phyloP scores from a whole-genome alignment of 2,329 filamentous ascomycete genomes.

The Talaromyces sp. region DNA sequence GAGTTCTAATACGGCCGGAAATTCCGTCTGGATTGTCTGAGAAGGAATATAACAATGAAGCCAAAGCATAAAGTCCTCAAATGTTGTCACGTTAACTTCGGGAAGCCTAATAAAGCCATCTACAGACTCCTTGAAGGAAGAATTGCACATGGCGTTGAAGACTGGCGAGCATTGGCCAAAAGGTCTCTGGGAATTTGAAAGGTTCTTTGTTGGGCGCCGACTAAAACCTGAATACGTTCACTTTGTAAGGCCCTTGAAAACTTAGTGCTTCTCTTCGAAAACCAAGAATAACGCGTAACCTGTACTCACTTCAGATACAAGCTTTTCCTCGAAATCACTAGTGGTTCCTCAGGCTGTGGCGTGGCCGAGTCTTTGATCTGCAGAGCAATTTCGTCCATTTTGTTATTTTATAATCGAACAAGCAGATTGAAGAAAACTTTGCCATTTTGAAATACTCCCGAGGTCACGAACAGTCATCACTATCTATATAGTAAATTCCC shows the following conservation, averaged over 20 bases:
- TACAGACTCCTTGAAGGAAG: not conserved
- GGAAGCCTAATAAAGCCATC: not conserved
- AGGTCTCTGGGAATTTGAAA: not conserved
- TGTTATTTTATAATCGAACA: not conserved
- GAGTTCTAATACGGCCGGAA: not conserved
- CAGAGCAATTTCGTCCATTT: not conserved
- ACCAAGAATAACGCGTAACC: not conserved
- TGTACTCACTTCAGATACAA: not conserved
- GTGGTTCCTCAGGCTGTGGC: not conserved
- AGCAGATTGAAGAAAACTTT: not conserved
- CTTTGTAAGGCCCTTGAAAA: not conserved
- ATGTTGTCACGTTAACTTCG: not conserved
- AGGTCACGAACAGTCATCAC: not conserved
- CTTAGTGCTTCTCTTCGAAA: not conserved
- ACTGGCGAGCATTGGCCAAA: not conserved
- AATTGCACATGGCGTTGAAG: not conserved
- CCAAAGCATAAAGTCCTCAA: not conserved
- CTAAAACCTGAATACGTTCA: not conserved
- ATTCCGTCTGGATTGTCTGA: not conserved
- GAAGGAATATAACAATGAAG: not conserved
- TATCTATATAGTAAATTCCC: not conserved
- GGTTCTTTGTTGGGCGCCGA: not conserved
- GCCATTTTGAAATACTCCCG: not conserved
- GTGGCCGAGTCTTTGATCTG: not conserved
- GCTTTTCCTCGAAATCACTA: not conserved